Base-by-base conservation (phyloP, 306 rosid species). In the Benincasa hispida region DNA sequence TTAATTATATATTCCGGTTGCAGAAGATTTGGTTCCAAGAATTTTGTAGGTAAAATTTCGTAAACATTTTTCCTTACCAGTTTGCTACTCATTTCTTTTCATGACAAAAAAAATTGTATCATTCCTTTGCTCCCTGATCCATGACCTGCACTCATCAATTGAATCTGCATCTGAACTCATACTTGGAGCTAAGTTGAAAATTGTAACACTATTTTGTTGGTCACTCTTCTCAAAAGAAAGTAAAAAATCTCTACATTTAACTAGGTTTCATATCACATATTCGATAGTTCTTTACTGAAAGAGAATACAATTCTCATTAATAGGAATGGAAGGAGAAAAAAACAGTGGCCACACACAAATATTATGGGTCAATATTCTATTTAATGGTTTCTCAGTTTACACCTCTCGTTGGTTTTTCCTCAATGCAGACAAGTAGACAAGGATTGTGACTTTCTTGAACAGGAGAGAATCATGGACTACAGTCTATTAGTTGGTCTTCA, bases 391-490 rank as follows among this genome's bases (percentile, higher is more conserved):
- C 22, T 25, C 75, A 68, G 21, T 68, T 70, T 25, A 70, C 5
- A 15, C 57, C 15, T 28, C 50, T 74, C 28, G 32, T 54, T 51
- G 77, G 2, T 10, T 18, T 58, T 51, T 28, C 8, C 18, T 21
- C 19, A 42, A 82, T 83, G 84, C 89, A 94, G 99, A 89, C 99
- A 94, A 92, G 93, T 94, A 80, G 89, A 86, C 79, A 84, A 87
- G 80, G 99, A 94, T 70, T 94, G 99, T 66, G 98, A 90, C 82
- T 92, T 94, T 82, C 96, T 94, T 63, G 98, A 94, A 80, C 96
- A 94, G 0, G 99, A 90, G 83, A 87, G 91, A 81, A 92, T 94
- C 75, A 94, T 94, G 99, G 99, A 94, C 85, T 94, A 94, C 67
- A 94, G 99, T 78, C 88, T 94, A 83, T 75, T 94, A 90, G 87